These are phyloP conservation scores for Vigna radiata DNA, from an alignment of 306 rosid species.

Conservation along the genomic window DNA sequence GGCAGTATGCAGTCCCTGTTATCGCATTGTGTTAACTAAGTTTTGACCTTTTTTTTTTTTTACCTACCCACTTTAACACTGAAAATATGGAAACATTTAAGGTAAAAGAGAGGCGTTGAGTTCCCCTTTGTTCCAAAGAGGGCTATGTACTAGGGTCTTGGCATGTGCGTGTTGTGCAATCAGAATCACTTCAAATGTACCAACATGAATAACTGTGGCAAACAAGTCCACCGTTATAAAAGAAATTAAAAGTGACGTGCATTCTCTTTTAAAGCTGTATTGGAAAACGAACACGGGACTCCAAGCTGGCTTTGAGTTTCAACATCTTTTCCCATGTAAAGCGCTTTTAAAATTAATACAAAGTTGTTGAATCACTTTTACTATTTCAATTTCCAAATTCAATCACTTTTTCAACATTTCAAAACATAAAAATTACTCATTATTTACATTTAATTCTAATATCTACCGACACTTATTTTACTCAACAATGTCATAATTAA, in stretches of 20 bases:
- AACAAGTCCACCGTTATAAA: constrained; percentile 14
- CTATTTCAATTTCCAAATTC: too few species aligned
- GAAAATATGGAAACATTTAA: constrained; percentile 37
- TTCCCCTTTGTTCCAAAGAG: not conserved
- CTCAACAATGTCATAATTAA: too few species aligned
- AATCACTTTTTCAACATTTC: too few species aligned
- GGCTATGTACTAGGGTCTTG: constrained; percentile 19
- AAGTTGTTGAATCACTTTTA: too few species aligned
- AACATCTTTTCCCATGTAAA: not conserved
- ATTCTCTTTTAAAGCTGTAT: not conserved
- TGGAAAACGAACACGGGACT: not conserved
- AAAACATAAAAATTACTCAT: too few species aligned
- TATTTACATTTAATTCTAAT: too few species aligned
- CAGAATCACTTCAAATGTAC: constrained; percentile 9
- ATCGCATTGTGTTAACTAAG: too few species aligned
- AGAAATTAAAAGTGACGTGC: not conserved
- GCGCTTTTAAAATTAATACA: not conserved
- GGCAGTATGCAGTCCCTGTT: not conserved
- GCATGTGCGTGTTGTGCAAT: constrained; percentile 19
- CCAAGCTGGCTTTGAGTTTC: not conserved
- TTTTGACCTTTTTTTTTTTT: too few species aligned
- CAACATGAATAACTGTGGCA: not conserved
- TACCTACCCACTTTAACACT: not conserved
- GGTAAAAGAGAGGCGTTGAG: not conserved
- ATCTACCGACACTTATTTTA: too few species aligned